Evolutionary conservation across 192 early-diverging fungal species (phyloP).

Genomic region (Coemansia sp.): DNA sequence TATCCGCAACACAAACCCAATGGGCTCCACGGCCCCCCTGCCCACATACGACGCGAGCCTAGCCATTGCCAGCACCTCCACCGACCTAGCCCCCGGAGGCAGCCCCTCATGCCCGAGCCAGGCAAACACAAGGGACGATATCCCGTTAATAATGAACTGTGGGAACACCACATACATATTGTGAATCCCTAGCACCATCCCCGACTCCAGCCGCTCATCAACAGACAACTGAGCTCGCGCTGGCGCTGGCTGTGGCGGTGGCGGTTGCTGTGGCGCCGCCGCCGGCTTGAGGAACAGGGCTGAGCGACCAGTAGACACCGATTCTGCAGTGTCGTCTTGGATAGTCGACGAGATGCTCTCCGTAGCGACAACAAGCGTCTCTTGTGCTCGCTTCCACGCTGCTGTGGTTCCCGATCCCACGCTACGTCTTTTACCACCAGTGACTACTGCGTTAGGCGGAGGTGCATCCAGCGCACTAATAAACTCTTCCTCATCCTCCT

Average conservation of each 20-base stretch:
- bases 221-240: background rate
- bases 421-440: background rate
- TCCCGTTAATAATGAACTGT: conserved; percentile 71
- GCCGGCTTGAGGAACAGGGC: conserved; percentile 12
- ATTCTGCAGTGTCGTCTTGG: conserved; percentile 10
- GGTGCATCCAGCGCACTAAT: conserved; percentile 24
- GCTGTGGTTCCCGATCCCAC: background rate
- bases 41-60: conserved; percentile 2
- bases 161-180: conserved; percentile 97
- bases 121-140: conserved; percentile 48
- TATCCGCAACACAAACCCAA: conserved; percentile 44
- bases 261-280: background rate
- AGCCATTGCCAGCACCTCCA: conserved; percentile 40
- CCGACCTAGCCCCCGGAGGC: conserved; percentile 19
- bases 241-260: too few species aligned
- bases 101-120: conserved; percentile 24
- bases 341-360: conserved; percentile 45
- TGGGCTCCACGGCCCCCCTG: conserved; percentile 4
- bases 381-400: conserved; percentile 14
- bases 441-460: background rate
- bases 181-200: conserved; percentile 87
- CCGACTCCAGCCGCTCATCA: conserved; percentile 45
- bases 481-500: conserved; percentile 19
- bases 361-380: background rate
- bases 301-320: background rate